Percentiles rank a stretch among this genome's conserved stretches.
Conservation (phyloP, 805 yeast genomes). For the Candida gorgasii region DNA sequence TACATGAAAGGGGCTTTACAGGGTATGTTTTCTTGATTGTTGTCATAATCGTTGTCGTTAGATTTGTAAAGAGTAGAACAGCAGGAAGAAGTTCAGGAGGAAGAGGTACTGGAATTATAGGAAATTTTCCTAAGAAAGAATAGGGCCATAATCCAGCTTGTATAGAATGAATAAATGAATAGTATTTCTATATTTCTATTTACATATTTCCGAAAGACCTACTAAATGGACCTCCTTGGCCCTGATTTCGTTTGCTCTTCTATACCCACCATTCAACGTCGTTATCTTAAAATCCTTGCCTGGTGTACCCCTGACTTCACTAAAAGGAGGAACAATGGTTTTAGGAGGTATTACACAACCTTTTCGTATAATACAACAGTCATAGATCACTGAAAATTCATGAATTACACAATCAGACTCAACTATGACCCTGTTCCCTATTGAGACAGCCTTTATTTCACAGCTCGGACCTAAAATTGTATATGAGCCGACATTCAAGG, state of each 20-base stretch:
- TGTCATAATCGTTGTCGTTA: background rate
- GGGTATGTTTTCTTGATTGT: slow-evolving; percentile 34
- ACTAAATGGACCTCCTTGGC: slow-evolving; percentile 29
- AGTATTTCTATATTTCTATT: too few species aligned
- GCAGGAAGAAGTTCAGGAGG: background rate
- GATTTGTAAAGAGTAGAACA: background rate
- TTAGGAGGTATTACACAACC: slow-evolving; percentile 43
- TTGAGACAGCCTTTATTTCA: slow-evolving; percentile 32
- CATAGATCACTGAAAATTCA: slow-evolving; percentile 44
- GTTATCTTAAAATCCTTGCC: slow-evolving; percentile 30
- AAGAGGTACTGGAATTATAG: slow-evolving; percentile 21
- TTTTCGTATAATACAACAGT: slow-evolving; percentile 49
- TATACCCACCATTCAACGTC: slow-evolving; percentile 31
- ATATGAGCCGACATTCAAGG: slow-evolving; percentile 49
- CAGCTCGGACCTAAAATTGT: slow-evolving; percentile 40
- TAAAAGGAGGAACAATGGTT: slow-evolving; percentile 53
- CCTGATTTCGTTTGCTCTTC: slow-evolving; percentile 36
- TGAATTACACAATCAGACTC: slow-evolving; percentile 43
- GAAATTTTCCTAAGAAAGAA: slow-evolving; percentile 23
- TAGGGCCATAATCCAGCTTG: too few species aligned
- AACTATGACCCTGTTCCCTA: slow-evolving; percentile 52
- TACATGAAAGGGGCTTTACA: slow-evolving; percentile 45
- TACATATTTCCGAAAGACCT: slow-evolving; percentile 9
- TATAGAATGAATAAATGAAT: background rate
- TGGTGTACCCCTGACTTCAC: slow-evolving; percentile 44